Conservation (phyloP, 78 protist genomes). For the Salpingoeca rosetta region DNA sequence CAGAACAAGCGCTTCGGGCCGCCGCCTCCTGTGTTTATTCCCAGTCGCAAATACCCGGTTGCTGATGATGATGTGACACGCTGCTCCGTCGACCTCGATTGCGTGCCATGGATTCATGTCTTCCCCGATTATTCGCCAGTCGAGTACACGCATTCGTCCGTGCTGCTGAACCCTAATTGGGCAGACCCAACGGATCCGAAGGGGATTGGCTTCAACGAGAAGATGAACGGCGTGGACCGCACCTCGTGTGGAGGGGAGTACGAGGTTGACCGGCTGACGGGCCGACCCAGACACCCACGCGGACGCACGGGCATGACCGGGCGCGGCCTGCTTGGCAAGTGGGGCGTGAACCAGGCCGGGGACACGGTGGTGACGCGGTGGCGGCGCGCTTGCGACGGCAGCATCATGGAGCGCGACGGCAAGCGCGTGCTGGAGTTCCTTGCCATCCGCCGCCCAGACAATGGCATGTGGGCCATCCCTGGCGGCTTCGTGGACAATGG, state of each 20-base stretch:
- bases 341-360: conserved; percentile 36
- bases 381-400: conserved; percentile 2
- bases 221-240: background rate
- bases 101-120: background rate
- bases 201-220: background rate
- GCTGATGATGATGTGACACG: no score
- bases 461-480: background rate
- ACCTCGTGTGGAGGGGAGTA: background rate
- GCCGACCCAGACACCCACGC: background rate
- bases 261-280: background rate
- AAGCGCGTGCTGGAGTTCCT: background rate
- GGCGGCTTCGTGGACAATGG: background rate
- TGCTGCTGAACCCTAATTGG: conserved; percentile 1
- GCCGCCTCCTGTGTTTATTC: no score
- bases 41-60: no score
- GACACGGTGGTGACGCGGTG: conserved; percentile 28
- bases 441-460: background rate
- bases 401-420: background rate
- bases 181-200: background rate
- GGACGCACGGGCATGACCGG: conserved; percentile 38
- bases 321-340: conserved; percentile 30
- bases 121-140: background rate
- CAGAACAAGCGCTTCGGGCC: no score
- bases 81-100: background rate
- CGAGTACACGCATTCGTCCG: conserved; percentile 6